Evolutionary conservation across 345 rosid genomes (phyloP), one percentile per base, ranked within the genome.

Genomic region (Syzygium aromaticum): DNA sequence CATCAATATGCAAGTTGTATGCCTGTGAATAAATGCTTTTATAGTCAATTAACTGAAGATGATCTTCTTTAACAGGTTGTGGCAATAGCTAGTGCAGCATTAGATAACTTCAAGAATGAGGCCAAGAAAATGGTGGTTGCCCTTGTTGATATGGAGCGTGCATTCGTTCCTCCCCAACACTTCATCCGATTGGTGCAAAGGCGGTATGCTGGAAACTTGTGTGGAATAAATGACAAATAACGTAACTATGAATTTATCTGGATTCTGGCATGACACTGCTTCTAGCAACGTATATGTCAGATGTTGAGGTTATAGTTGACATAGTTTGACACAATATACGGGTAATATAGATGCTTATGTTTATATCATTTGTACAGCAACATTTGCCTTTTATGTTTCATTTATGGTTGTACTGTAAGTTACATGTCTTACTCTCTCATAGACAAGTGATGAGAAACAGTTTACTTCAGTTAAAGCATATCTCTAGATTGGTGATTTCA

Each of bases 81-180:
- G 86, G 96, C 95, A 87, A 93, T 96, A 88, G 99, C 99, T 86
- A 96, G 92, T 91, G 91, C 93, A 88, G 99, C 99, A 52, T 96
- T 98, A 85, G 99, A 98, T 90, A 94, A 91, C 64, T 98, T 98
- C 91, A 98, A 96, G 93, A 93, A 82, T 92, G 99, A 98, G 91
- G 95, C 99, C 67, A 96, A 92, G 90, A 96, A 95, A 89, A 96
- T 98, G 99, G 99, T 98, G 4, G 94, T 98, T 90, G 99, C 99
- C 33, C 92, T 98, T 53, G 99, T 98, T 86, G 99, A 98, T 90
- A 98, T 98, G 99, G 99, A 98, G 90, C 99, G 99, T 77, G 99
- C 93, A 53, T 98, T 98, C 93, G 99, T 98, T 88, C 99, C 99
- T 86, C 99, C 99, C 88, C 99, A 98, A 86, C 99, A 98, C 90